A percentile compares a stretch with the other conserved stretches of the same genome.
Conservation (phyloP, 1,284 basidiomycete genomes). For the Rhodotorula mucilaginosa region DNA sequence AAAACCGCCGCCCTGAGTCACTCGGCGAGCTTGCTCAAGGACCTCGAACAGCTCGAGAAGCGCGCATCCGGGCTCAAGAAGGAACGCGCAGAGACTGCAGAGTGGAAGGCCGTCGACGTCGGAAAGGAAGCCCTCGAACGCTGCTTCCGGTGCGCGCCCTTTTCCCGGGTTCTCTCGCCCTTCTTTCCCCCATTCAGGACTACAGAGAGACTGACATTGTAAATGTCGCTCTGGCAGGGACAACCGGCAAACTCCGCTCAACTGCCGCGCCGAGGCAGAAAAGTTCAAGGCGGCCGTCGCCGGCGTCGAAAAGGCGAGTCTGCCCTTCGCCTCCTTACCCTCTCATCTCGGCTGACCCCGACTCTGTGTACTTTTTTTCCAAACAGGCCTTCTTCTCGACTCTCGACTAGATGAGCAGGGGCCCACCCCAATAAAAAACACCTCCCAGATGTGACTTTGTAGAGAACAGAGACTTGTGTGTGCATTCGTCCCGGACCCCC, state of each 20-base stretch:
- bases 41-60: slow-evolving; percentile 32
- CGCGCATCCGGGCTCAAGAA: slow-evolving; percentile 13
- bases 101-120: slow-evolving; percentile 30
- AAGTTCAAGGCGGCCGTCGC: slow-evolving; percentile 39
- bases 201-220: background rate
- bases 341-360: background rate
- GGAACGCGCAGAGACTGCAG: slow-evolving; percentile 15
- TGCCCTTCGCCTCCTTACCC: background rate
- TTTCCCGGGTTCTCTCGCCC: background rate
- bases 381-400: background rate
- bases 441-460: too few species aligned
- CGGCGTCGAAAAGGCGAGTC: slow-evolving; percentile 31
- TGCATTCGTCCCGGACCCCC: too few species aligned
- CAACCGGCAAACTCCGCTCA: slow-evolving; percentile 33
- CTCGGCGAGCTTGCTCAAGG: slow-evolving; percentile 33
- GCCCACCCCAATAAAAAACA: too few species aligned
- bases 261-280: slow-evolving; percentile 34
- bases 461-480: too few species aligned
- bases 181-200: background rate
- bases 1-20: slow-evolving; percentile 24
- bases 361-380: too few species aligned
- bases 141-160: slow-evolving; percentile 33
- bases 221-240: slow-evolving; percentile 9
- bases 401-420: background rate
- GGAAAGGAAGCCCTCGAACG: slow-evolving; percentile 20